Conservation (phyloP, 306 rosid genomes). For the Alnus rubra region DNA sequence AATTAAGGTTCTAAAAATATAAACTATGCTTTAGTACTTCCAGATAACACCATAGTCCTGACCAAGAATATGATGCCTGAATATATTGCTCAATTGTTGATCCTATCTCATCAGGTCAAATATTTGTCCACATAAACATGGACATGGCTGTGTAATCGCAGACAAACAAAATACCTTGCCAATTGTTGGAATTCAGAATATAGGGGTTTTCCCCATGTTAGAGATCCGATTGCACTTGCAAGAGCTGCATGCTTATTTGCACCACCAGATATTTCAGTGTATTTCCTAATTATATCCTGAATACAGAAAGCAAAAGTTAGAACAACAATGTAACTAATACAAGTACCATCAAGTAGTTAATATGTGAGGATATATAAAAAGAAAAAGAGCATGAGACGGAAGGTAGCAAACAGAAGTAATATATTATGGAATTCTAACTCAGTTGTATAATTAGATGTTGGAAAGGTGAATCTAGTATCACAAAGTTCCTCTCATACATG, state of each 20-base stretch:
- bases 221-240: constrained; percentile 76
- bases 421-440: neutral
- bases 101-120: neutral
- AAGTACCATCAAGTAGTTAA: neutral
- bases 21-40: neutral
- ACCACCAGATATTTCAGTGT: constrained; percentile 51
- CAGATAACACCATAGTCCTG: neutral
- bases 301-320: constrained; percentile 10
- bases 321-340: neutral
- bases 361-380: neutral
- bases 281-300: constrained; percentile 76
- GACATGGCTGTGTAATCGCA: constrained; percentile 7
- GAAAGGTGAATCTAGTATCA: neutral
- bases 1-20: neutral
- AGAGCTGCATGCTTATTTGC: constrained; percentile 81
- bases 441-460: neutral
- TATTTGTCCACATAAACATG: constrained; percentile 12
- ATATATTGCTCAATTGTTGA: neutral
- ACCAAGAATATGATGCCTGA: constrained; percentile 1
- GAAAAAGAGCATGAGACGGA: neutral
- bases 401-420: neutral
- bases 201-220: constrained; percentile 78
- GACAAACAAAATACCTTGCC: constrained; percentile 55
- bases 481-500: no score
- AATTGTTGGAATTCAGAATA: constrained; percentile 77